Percentiles rank a stretch among this genome's conserved stretches.
These are phyloP conservation scores for Daldinia grandis DNA, from an alignment of 495 filamentous ascomycete species.

Conservation along the genomic window DNA sequence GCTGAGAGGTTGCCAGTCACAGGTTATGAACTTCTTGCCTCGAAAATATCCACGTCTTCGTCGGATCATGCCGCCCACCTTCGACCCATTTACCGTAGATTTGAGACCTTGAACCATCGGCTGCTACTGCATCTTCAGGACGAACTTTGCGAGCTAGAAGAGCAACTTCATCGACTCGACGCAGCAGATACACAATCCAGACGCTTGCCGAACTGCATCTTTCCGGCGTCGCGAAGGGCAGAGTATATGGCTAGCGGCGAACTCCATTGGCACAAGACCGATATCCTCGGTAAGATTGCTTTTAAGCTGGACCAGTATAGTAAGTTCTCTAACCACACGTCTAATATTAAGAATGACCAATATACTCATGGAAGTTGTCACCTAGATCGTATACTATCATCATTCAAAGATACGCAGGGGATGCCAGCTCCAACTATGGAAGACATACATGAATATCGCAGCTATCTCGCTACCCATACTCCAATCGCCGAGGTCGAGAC, in stretches of 20 bases:
- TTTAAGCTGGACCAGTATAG: conserved; percentile 86
- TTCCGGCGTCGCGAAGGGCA: conserved; percentile 70
- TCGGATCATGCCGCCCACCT: conserved; percentile 33
- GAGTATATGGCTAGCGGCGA: conserved; percentile 73
- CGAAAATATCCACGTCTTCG: conserved; percentile 61
- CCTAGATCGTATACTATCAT: conserved; percentile 72
- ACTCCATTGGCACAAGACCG: conserved; percentile 74
- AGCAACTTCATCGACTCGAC: conserved; percentile 76
- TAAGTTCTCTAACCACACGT: conserved; percentile 52
- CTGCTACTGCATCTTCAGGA: conserved; percentile 87
- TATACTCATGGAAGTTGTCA: conserved; percentile 13
- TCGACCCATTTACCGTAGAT: conserved; percentile 85
- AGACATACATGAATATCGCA: conserved; percentile 70
- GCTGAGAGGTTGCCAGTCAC: conserved; percentile 53
- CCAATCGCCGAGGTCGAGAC: conserved; percentile 74
- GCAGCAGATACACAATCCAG: conserved; percentile 73
- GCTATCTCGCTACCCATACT: conserved; percentile 67
- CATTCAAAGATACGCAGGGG: conserved; percentile 67
- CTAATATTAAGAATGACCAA: conserved; percentile 11
- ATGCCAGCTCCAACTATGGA: conserved; percentile 63
- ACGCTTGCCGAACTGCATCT: conserved; percentile 60
- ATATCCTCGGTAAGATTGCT: conserved; percentile 74
- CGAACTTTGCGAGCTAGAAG: conserved; percentile 81
- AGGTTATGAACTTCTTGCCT: conserved; percentile 75
- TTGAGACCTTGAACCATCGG: conserved; percentile 84